A percentile compares a stretch with the other conserved stretches of the same genome.
phyloP scores from a whole-genome alignment of 805 yeast species.

The Debaryomyces prosopidis region DNA sequence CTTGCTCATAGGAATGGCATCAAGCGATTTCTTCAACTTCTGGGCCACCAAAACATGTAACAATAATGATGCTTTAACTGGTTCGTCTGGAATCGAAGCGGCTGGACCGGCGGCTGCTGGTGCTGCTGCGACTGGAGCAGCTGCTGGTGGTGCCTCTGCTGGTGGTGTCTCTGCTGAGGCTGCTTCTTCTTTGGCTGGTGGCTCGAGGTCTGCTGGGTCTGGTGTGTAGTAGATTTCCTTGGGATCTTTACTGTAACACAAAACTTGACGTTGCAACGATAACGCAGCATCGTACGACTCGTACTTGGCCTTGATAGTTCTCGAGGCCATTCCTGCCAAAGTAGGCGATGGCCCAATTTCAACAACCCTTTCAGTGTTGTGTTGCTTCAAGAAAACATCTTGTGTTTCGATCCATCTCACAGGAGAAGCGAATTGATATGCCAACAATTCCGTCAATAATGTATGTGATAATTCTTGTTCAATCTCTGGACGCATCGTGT shows the following conservation, averaged over 20 bases:
- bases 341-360: conserved; percentile 99
- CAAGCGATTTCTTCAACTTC: conserved; percentile 88
- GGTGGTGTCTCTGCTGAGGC: conserved; percentile 56
- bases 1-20: conserved; percentile 81
- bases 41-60: conserved; percentile 92
- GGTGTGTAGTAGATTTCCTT: conserved; percentile 95
- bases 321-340: conserved; percentile 96
- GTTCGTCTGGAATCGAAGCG: conserved; percentile 83
- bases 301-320: conserved; percentile 93
- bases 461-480: conserved; percentile 97
- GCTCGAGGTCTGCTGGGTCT: conserved; percentile 59
- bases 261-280: conserved; percentile 88
- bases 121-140: conserved; percentile 58
- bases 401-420: conserved; percentile 99
- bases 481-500: conserved; percentile 81
- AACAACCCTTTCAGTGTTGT: conserved; percentile 94
- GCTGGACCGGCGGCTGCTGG: conserved; percentile 79
- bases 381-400: conserved; percentile 91
- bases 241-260: conserved; percentile 93
- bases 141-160: conserved; percentile 58
- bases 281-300: conserved; percentile 98
- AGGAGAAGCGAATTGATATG: conserved; percentile 98
- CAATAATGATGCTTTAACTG: conserved; percentile 79
- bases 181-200: conserved; percentile 44
- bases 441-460: conserved; percentile 90